phyloP scores from a whole-genome alignment of 2,329 filamentous ascomycete species.

The Neocucurbitaria cava region DNA sequence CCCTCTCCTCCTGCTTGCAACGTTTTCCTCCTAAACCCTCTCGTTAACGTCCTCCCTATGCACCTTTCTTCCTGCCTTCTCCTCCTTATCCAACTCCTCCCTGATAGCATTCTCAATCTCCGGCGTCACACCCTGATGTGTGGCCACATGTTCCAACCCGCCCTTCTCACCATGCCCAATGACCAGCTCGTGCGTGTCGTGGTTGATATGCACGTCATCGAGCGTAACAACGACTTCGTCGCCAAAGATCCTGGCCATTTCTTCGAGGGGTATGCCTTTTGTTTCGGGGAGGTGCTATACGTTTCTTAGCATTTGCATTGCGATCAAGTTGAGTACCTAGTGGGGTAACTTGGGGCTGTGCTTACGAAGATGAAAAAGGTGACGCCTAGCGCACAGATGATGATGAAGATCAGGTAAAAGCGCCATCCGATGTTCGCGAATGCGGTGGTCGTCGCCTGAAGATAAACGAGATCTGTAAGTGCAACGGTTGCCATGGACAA shows the following conservation, averaged over 20 bases:
- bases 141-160: conserved; percentile 22
- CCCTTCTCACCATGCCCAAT: conserved; percentile 10
- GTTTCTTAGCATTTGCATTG: neutral
- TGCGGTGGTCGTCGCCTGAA: conserved; percentile 39
- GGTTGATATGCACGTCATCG: conserved; percentile 25
- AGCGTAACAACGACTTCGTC: conserved; percentile 29
- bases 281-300: conserved; percentile 31
- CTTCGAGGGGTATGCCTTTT: conserved; percentile 41
- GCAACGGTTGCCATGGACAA: conserved; percentile 30
- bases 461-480: conserved; percentile 48
- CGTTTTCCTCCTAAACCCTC: too few species aligned
- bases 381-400: conserved; percentile 25
- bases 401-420: conserved; percentile 41
- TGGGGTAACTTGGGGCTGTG: neutral
- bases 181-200: conserved; percentile 31
- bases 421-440: conserved; percentile 42
- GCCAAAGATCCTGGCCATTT: conserved; percentile 39
- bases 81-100: neutral
- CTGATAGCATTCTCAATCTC: conserved; percentile 10
- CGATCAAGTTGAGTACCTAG: neutral
- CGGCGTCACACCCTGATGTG: conserved; percentile 17
- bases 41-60: conserved; percentile 6
- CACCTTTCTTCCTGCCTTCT: neutral
- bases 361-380: conserved; percentile 21
- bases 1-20: too few species aligned